Evolutionary conservation across 2,329 filamentous ascomycete species (phyloP).

Genomic region (Penicillium sp.): DNA sequence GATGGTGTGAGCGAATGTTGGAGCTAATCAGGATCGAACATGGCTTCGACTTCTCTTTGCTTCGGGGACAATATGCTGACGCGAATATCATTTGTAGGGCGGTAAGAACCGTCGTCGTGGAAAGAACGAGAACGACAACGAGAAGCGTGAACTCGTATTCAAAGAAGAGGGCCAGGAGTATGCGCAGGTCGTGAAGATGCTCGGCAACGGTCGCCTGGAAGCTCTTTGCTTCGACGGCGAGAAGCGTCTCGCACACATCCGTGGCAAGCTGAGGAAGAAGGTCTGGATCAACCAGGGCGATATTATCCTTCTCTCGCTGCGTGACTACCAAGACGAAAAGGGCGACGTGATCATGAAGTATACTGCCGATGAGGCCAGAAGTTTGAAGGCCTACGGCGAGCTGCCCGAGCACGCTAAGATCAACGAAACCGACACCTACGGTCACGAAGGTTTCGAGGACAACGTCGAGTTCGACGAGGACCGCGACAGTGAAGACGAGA

Average conservation of each 20-base stretch:
- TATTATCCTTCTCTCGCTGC: slow-evolving; percentile 85
- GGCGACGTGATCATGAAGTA: slow-evolving; percentile 95
- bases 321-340: slow-evolving; percentile 94
- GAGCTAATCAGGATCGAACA: background rate
- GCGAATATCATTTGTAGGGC: slow-evolving; percentile 64
- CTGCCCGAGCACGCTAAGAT: slow-evolving; percentile 98
- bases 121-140: slow-evolving; percentile 99
- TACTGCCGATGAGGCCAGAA: slow-evolving; percentile 91
- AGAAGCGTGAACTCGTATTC: slow-evolving; percentile 98
- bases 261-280: slow-evolving; percentile 98
- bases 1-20: background rate
- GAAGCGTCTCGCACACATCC: slow-evolving; percentile 82
- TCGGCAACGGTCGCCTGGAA: slow-evolving; percentile 92
- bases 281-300: slow-evolving; percentile 99
- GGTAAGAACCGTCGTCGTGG: slow-evolving; percentile 98
- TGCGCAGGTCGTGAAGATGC: slow-evolving; percentile 91
- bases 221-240: slow-evolving; percentile 94
- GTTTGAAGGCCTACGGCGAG: slow-evolving; percentile 95
- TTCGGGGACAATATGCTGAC: slow-evolving; percentile 32
- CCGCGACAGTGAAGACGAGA: slow-evolving; percentile 69
- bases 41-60: background rate
- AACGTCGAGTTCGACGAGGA: slow-evolving; percentile 99
- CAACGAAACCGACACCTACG: slow-evolving; percentile 95
- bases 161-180: slow-evolving; percentile 97
- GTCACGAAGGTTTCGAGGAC: slow-evolving; percentile 91